Conservation (phyloP, 2,329 filamentous ascomycete genomes). For the Hypoxylon sp. region DNA sequence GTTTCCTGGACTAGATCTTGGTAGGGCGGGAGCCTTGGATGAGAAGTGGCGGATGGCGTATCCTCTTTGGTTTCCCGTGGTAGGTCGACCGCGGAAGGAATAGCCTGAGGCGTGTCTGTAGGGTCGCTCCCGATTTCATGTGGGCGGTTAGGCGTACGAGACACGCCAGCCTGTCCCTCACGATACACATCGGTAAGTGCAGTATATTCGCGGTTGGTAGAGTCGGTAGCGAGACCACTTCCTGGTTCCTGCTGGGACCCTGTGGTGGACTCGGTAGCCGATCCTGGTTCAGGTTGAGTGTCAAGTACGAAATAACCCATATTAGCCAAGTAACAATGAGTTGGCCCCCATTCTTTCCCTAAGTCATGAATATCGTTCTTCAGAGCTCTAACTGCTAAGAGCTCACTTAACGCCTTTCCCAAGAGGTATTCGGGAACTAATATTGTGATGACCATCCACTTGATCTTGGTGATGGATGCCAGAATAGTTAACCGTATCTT, state of each 20-base stretch:
- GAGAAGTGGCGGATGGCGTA: not conserved
- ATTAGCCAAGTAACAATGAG: constrained; percentile 1
- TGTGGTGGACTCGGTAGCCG: not conserved
- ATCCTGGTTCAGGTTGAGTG: constrained; percentile 1
- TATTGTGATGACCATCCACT: constrained; percentile 10
- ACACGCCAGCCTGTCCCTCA: not conserved
- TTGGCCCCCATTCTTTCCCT: not conserved
- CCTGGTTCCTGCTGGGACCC: not conserved
- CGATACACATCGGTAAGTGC: not conserved
- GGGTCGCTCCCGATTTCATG: not conserved
- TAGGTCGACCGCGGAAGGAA: not conserved
- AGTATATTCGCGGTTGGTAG: not conserved
- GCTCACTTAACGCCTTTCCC: not conserved
- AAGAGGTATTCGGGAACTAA: constrained; percentile 6
- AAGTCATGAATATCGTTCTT: no score
- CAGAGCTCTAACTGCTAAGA: not conserved
- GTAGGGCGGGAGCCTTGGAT: not conserved
- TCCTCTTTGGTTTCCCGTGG: not conserved
- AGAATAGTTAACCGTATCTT: not conserved
- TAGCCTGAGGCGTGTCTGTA: not conserved
- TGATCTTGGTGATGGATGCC: not conserved
- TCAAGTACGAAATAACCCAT: constrained; percentile 10
- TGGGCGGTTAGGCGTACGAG: not conserved
- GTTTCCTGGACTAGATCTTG: not conserved
- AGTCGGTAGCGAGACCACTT: not conserved